Percentiles rank a stretch among this genome's conserved stretches.
These are phyloP conservation scores for Stipa capillata DNA, from an alignment of 176 grass and related monocot genomes.

Conservation along the genomic window DNA sequence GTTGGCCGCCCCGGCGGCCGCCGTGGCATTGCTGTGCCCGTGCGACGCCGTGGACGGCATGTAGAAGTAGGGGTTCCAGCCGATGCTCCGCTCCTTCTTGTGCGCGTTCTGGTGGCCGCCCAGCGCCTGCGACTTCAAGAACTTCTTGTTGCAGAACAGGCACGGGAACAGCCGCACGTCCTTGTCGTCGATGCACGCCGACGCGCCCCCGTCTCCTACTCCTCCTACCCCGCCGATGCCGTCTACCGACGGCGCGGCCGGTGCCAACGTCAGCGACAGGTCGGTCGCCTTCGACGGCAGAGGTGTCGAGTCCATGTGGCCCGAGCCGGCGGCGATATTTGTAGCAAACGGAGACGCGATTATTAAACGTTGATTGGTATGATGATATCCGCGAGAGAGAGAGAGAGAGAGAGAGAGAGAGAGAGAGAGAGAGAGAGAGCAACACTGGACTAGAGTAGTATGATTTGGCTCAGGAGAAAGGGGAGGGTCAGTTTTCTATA, in stretches of 20 bases:
- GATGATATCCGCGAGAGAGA: not conserved
- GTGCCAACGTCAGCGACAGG: conserved; percentile 64
- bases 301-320: conserved; percentile 22
- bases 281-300: conserved; percentile 2
- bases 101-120: conserved; percentile 94
- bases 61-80: conserved; percentile 82
- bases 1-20: not conserved
- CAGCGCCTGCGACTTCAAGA: conserved; percentile 86
- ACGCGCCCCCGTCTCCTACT: not conserved
- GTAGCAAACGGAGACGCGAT: not conserved
- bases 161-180: conserved; percentile 90
- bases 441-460: not conserved
- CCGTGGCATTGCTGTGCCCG: not conserved
- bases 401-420: not conserved
- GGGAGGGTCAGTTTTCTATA: conserved; percentile 28
- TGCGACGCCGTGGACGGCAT: not conserved
- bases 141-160: conserved; percentile 98
- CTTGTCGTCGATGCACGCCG: conserved; percentile 33
- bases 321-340: not conserved
- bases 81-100: conserved; percentile 87
- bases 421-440: not conserved
- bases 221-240: not conserved
- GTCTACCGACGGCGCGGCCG: not conserved
- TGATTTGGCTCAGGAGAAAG: conserved; percentile 2
- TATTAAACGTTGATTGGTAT: not conserved